phyloP scores from a whole-genome alignment of 495 filamentous ascomycete species.

The Saxophila tyrrhenica region DNA sequence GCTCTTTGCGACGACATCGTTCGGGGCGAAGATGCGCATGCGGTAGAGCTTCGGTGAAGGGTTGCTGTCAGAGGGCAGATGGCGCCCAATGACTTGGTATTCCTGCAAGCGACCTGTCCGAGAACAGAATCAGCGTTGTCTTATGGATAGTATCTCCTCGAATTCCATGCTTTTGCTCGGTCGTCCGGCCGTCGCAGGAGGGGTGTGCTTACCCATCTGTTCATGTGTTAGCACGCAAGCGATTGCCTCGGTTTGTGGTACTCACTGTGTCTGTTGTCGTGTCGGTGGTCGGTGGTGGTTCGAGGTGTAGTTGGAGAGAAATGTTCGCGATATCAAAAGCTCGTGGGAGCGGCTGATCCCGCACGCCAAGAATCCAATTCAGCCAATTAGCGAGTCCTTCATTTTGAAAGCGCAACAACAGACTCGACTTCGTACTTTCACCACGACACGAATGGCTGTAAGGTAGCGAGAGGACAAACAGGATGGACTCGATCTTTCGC shows the following conservation, averaged over 20 bases:
- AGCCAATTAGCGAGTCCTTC: neutral
- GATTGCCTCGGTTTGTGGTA: neutral
- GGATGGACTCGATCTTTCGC: slow-evolving; percentile 43
- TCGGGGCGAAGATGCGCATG: slow-evolving; percentile 99
- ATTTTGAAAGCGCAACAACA: neutral
- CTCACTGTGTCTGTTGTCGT: slow-evolving; percentile 12
- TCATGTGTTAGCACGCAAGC: slow-evolving; percentile 12
- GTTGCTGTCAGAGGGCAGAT: slow-evolving; percentile 91
- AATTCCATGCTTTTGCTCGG: slow-evolving; percentile 7
- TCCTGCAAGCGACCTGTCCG: slow-evolving; percentile 86
- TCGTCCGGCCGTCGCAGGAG: slow-evolving; percentile 1
- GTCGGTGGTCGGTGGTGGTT: slow-evolving; percentile 13
- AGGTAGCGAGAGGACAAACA: neutral
- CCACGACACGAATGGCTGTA: neutral
- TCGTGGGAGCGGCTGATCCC: neutral
- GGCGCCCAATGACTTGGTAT: slow-evolving; percentile 99
- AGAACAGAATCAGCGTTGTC: slow-evolving; percentile 25
- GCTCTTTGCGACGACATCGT: slow-evolving; percentile 94
- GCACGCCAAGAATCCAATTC: slow-evolving; percentile 4
- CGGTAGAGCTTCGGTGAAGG: slow-evolving; percentile 96
- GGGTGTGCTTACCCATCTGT: slow-evolving; percentile 42
- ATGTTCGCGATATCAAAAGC: slow-evolving; percentile 10
- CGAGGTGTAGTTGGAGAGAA: neutral
- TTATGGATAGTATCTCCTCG: slow-evolving; percentile 9
- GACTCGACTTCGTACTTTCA: neutral